phyloP scores from a whole-genome alignment of 345 rosid species.

The Erucastrum elatum region DNA sequence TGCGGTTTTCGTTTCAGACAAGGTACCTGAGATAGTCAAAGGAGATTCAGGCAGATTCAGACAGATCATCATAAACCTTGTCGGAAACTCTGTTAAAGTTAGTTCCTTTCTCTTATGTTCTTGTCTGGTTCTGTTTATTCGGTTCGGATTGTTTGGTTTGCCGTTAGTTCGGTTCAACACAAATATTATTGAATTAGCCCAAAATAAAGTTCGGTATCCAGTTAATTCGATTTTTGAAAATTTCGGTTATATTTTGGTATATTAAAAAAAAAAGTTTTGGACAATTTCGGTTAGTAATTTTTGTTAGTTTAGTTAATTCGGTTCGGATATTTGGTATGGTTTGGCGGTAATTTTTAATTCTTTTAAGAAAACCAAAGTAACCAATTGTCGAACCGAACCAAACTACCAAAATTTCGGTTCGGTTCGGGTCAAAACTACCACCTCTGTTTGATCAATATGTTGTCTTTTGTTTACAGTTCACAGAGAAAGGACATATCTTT shows the following conservation, averaged over 20 bases:
- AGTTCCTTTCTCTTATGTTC: constrained; percentile 32
- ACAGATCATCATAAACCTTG: constrained; percentile 92
- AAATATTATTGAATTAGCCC: too few species aligned
- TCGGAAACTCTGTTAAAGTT: constrained; percentile 96
- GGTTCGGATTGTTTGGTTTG: background rate
- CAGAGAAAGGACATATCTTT: constrained; percentile 91
- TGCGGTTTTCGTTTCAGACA: constrained; percentile 84
- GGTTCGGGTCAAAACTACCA: background rate
- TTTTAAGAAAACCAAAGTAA: background rate
- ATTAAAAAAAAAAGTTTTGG: too few species aligned
- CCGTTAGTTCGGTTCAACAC: background rate
- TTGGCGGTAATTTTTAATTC: background rate
- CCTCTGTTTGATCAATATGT: constrained; percentile 21
- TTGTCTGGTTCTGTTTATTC: background rate
- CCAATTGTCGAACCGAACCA: background rate
- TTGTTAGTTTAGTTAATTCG: too few species aligned
- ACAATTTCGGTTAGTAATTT: too few species aligned
- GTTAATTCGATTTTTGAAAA: too few species aligned
- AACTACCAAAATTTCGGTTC: background rate
- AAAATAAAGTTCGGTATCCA: background rate
- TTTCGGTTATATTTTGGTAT: too few species aligned
- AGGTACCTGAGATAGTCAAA: constrained; percentile 77
- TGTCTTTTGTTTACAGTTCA: constrained; percentile 56
- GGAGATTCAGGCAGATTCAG: constrained; percentile 99
- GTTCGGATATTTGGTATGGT: background rate